Evolutionary conservation across 345 rosid genomes (phyloP).

Genomic region (thale cress (Arabidopsis thaliana)): TAIR10.1 NC_003076.8:4622501-4623000

Average conservation of each 20-base stretch:
- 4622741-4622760: neutral
- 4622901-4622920: neutral
- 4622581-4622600: conserved; percentile 9
- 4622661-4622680: conserved; percentile 41
- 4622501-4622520: conserved; percentile 30
- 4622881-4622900: neutral
- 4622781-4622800: neutral
- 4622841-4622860: neutral
- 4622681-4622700: conserved; percentile 36
- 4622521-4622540: conserved; percentile 34
- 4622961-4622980: neutral
- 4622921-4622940: neutral
- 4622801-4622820: neutral
- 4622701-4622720: conserved; percentile 4
- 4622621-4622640: conserved; percentile 42
- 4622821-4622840: neutral
- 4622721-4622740: conserved; percentile 5
- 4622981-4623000: conserved; percentile 16
- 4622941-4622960: neutral
- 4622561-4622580: conserved; percentile 3
- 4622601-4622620: conserved; percentile 25
- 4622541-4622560: conserved; percentile 28
- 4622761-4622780: neutral
- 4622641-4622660: conserved; percentile 39
- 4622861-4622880: too few species aligned